phyloP scores from a whole-genome alignment of 1,139 yeast species.

The Suhomyces wounanorum region DNA sequence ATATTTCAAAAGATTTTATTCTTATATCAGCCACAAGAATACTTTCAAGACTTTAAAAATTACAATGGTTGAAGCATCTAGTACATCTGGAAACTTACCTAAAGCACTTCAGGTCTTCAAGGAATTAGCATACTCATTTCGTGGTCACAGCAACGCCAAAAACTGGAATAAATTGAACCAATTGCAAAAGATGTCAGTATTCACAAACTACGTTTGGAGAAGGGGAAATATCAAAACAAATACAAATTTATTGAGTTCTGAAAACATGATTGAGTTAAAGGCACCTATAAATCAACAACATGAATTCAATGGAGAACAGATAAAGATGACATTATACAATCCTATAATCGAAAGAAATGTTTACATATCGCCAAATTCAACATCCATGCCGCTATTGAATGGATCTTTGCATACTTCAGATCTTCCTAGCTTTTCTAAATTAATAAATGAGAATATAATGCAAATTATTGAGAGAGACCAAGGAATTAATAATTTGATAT shows the following conservation, averaged over 20 bases:
- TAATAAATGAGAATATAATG: conserved; percentile 23
- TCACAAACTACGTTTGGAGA: conserved; percentile 29
- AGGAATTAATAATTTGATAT: conserved; percentile 16
- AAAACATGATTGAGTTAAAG: conserved; percentile 15
- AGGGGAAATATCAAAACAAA: conserved; percentile 26
- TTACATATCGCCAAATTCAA: conserved; percentile 24
- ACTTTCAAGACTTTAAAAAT: conserved; percentile 31
- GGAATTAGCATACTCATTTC: conserved; percentile 22
- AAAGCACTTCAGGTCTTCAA: conserved; percentile 31
- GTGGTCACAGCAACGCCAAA: conserved; percentile 19
- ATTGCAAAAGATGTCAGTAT: conserved; percentile 18
- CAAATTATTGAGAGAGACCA: conserved; percentile 16
- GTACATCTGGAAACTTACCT: conserved; percentile 25
- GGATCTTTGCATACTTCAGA: conserved; percentile 32
- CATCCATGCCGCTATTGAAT: conserved; percentile 27
- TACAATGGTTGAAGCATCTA: conserved; percentile 35
- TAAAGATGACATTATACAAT: conserved; percentile 21
- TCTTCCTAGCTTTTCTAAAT: conserved; percentile 31
- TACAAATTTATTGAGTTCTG: conserved; percentile 13
- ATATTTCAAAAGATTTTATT: conserved; percentile 44
- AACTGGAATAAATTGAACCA: conserved; percentile 12
- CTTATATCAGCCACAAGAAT: conserved; percentile 32
- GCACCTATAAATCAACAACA: conserved; percentile 24
- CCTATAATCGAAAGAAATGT: conserved; percentile 34
- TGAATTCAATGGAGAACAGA: conserved; percentile 17